A percentile compares a stretch with the other conserved stretches of the same genome.
These are phyloP conservation scores for Mikania micrantha DNA, from an alignment of 129 eudicot genomes.

Conservation along the genomic window DNA sequence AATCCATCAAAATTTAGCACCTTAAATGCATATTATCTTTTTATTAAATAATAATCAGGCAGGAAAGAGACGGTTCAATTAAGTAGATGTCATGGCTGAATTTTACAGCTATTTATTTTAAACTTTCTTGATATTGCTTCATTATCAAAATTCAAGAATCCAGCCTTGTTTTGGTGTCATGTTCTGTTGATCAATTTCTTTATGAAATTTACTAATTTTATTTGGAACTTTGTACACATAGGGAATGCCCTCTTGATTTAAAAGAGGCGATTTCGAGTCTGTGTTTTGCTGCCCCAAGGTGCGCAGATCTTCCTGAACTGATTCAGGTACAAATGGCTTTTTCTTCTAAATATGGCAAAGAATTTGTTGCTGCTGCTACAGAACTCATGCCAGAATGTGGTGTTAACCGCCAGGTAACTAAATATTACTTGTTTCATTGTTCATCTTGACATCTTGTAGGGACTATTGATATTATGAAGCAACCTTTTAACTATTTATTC, in stretches of 20 bases:
- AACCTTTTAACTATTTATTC: background rate
- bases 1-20: background rate
- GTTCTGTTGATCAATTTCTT: background rate
- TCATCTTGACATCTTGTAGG: background rate
- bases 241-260: conserved; percentile 95
- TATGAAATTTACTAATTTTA: background rate
- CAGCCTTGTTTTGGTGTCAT: background rate
- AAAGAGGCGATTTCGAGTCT: conserved; percentile 94
- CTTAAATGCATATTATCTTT: background rate
- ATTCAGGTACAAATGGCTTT: conserved; percentile 77
- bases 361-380: conserved; percentile 79
- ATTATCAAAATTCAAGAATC: background rate
- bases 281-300: conserved; percentile 98
- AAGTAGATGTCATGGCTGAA: background rate
- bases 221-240: conserved; percentile 13
- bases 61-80: background rate
- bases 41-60: background rate
- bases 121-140: background rate
- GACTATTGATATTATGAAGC: background rate
- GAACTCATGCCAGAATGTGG: conserved; percentile 98
- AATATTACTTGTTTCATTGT: background rate
- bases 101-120: background rate
- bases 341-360: conserved; percentile 85
- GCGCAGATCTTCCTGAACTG: conserved; percentile 89
- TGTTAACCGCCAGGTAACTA: conserved; percentile 87